Evolutionary conservation across 176 grass and related monocot genomes (phyloP).

Genomic region (Cenchrus americanus): DNA sequence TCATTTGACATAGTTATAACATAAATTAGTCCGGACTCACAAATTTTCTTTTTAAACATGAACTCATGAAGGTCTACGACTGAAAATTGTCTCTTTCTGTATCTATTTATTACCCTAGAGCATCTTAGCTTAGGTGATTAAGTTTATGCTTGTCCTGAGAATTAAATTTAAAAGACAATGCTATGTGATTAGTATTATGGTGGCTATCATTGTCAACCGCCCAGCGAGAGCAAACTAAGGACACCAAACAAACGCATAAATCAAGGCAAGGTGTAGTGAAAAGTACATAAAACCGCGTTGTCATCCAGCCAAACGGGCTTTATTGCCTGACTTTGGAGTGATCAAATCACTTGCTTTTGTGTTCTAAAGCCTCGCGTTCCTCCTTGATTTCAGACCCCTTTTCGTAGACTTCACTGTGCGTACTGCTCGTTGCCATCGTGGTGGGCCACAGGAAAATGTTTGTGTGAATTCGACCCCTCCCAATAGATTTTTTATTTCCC

Average conservation of each 20-base stretch:
- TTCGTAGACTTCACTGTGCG: constrained; percentile 10
- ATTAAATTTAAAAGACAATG: neutral
- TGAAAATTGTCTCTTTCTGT: neutral
- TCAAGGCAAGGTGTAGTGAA: neutral
- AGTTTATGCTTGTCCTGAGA: neutral
- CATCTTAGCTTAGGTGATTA: neutral
- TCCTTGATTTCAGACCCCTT: constrained; percentile 34
- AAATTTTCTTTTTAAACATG: neutral
- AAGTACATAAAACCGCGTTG: constrained; percentile 36
- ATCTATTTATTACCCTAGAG: constrained; percentile 2
- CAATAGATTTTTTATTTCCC: neutral
- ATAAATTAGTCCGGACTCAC: too few relatives aligned
- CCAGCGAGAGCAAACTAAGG: constrained; percentile 12
- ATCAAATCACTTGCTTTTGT: neutral
- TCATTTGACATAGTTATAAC: too few relatives aligned
- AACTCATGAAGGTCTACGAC: neutral
- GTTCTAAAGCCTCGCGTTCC: constrained; percentile 36
- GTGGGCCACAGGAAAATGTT: neutral
- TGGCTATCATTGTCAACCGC: constrained; percentile 28
- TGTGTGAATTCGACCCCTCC: constrained; percentile 13
- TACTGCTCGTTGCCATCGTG: constrained; percentile 16
- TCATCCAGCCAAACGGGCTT: neutral
- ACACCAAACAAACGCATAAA: constrained; percentile 15
- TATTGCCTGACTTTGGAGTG: neutral
- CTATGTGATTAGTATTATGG: neutral